Base-by-base conservation (phyloP, 2,329 filamentous ascomycete species). In the Cryphonectria carpinicola region DNA sequence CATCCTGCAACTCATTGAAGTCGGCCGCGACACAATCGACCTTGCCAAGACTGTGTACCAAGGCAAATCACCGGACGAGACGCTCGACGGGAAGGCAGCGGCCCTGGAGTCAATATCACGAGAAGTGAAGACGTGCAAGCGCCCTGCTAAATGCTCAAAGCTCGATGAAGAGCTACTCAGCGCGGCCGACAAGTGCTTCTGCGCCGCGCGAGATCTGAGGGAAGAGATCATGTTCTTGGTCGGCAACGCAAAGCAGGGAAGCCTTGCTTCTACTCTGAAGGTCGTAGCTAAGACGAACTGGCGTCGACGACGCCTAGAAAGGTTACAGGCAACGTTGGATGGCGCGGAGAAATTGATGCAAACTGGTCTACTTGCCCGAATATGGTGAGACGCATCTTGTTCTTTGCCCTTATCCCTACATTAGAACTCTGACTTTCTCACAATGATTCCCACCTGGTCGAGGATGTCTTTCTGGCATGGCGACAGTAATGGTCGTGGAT, bases 1-100 rank as follows among this genome's bases (percentile, higher is more conserved):
- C 58, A 35, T 68, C 2, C 43, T 68, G 8, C 66, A 68, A 22
- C 28, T 68, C 19, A 22, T 68, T 13, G 41, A 68, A 37, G 56
- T 54, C 32, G 66, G 66, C 6, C 17, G 46, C 19, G 13, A 39
- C 4, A 68, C 66, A 28, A 68, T 68, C 41, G 22, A n/a, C 19
- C 46, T 49, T n/a, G 46, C 22, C 22, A 49, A 11, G 22, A 49
- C 46, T 49, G 46, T 49, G 22, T 49, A 49, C 22, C 46, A 49
- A 49, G 46, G 46, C 22, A 49, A 49, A 49, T n/a, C 19, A n/a
- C 46, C 46, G 8, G 46, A 49, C 22, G 22, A 49, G 46, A 7
- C 22, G 7, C 46, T 49, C 46, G 46, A 49, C 22, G 7, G 46
- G 46, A 49, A 49, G 17, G 46, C 46, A n/a, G 46, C 22, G 46